phyloP scores from a whole-genome alignment of 495 filamentous ascomycete genomes.

The Tuber melanosporum region DNA sequence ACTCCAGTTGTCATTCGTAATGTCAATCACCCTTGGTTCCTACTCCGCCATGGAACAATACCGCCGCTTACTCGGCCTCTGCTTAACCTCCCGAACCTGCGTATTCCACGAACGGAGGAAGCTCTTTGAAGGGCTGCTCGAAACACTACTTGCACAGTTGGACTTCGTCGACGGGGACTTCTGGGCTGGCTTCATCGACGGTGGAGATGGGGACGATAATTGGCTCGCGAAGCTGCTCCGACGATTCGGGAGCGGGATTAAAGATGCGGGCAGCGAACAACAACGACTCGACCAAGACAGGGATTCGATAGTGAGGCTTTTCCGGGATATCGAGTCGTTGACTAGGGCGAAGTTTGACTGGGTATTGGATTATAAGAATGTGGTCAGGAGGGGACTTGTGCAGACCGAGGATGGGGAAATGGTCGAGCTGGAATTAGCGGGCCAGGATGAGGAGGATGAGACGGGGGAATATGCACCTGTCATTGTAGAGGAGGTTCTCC shows the following conservation, averaged over 20 bases:
- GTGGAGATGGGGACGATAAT: slow-evolving; percentile 52
- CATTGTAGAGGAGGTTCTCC: slow-evolving; percentile 54
- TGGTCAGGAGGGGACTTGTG: slow-evolving; percentile 59
- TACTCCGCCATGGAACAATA: slow-evolving; percentile 83
- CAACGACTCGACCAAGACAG: slow-evolving; percentile 47
- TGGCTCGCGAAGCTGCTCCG: slow-evolving; percentile 51
- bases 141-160: slow-evolving; percentile 63
- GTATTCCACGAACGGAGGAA: slow-evolving; percentile 49
- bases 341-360: slow-evolving; percentile 57
- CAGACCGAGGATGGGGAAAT: slow-evolving; percentile 70
- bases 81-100: slow-evolving; percentile 62
- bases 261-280: slow-evolving; percentile 42
- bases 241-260: slow-evolving; percentile 49
- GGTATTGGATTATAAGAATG: slow-evolving; percentile 53
- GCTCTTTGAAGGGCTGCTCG: slow-evolving; percentile 57
- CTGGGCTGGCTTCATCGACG: slow-evolving; percentile 53
- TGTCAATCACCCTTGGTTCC: slow-evolving; percentile 73
- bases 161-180: slow-evolving; percentile 60
- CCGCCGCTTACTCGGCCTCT: slow-evolving; percentile 65
- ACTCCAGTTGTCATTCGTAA: slow-evolving; percentile 76
- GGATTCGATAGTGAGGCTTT: slow-evolving; percentile 17
- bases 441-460: slow-evolving; percentile 74
- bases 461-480: slow-evolving; percentile 79
- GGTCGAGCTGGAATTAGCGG: slow-evolving; percentile 69
- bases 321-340: slow-evolving; percentile 54